Percentiles rank a stretch among this genome's conserved stretches.
phyloP scores from a whole-genome alignment of 805 yeast species.

The Yueomyces sinensis region DNA sequence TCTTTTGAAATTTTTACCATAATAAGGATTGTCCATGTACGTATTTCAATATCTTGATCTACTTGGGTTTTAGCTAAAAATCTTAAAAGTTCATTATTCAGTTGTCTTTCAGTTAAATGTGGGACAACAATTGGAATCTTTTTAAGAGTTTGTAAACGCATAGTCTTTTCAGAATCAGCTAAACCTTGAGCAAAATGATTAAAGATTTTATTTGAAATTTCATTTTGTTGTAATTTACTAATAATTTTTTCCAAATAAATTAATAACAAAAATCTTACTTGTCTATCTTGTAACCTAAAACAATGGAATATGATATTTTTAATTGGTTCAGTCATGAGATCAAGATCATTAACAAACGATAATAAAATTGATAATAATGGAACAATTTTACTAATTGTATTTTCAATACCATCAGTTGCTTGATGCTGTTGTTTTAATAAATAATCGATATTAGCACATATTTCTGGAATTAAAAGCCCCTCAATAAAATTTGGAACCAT shows the following conservation, averaged over 20 bases:
- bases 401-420: slow-evolving; percentile 7
- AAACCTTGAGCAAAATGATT: slow-evolving; percentile 66
- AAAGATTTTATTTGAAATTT: slow-evolving; percentile 58
- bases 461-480: slow-evolving; percentile 56
- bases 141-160: slow-evolving; percentile 69
- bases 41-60: slow-evolving; percentile 17
- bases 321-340: slow-evolving; percentile 18
- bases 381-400: slow-evolving; percentile 21
- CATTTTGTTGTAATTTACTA: slow-evolving; percentile 37
- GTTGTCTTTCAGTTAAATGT: slow-evolving; percentile 60
- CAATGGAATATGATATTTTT: slow-evolving; percentile 54
- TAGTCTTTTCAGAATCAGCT: slow-evolving; percentile 68
- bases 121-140: slow-evolving; percentile 39
- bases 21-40: slow-evolving; percentile 21
- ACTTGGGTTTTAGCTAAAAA: slow-evolving; percentile 48
- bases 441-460: slow-evolving; percentile 19
- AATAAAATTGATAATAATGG: slow-evolving; percentile 21
- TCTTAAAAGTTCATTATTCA: slow-evolving; percentile 75
- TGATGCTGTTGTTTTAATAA: slow-evolving; percentile 3
- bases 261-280: slow-evolving; percentile 60
- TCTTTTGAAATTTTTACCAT: slow-evolving; percentile 14
- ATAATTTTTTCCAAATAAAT: slow-evolving; percentile 46
- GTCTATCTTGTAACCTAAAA: slow-evolving; percentile 59
- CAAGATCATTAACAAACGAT: slow-evolving; percentile 26
- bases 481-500: slow-evolving; percentile 43